Percentiles rank a stretch among this genome's conserved stretches.
These are phyloP conservation scores for Raphanus sativus DNA, from an alignment of 345 rosid species.

Conservation along the genomic window DNA sequence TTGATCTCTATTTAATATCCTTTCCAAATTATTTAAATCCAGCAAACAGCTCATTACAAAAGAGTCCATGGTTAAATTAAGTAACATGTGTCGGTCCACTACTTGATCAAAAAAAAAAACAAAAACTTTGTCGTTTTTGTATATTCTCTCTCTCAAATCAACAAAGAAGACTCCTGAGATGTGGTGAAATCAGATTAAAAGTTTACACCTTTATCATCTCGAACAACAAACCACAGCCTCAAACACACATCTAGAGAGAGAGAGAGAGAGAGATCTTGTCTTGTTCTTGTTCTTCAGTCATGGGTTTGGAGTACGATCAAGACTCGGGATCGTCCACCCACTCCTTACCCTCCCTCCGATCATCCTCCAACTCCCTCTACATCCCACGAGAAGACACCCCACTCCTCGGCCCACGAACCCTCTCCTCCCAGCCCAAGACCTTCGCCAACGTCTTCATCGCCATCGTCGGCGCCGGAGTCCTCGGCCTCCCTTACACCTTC, in stretches of 20 bases:
- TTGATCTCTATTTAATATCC: no score
- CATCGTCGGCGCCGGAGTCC: constrained; percentile 73
- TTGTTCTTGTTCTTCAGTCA: neutral
- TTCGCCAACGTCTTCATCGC: constrained; percentile 75
- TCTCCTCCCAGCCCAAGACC: constrained; percentile 63
- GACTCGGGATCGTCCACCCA: constrained; percentile 35
- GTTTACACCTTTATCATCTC: neutral
- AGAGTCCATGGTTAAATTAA: neutral
- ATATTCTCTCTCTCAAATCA: neutral
- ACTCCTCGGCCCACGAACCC: constrained; percentile 34
- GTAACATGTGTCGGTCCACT: constrained; percentile 19
- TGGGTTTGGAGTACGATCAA: constrained; percentile 24
- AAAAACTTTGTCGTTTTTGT: neutral
- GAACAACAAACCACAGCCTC: constrained; percentile 3
- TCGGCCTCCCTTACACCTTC: constrained; percentile 74
- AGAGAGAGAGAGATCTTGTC: neutral
- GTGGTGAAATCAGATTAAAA: neutral
- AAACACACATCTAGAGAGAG: neutral
- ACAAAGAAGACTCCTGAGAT: neutral
- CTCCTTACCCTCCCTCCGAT: constrained; percentile 21
- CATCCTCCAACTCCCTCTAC: neutral
- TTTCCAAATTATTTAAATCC: no score
- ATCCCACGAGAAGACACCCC: constrained; percentile 47
- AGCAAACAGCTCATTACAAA: neutral
- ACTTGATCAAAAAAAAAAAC: neutral